These are phyloP conservation scores for Monosporascus sp. DNA, from an alignment of 2,329 filamentous ascomycete genomes.

Conservation along the genomic window DNA sequence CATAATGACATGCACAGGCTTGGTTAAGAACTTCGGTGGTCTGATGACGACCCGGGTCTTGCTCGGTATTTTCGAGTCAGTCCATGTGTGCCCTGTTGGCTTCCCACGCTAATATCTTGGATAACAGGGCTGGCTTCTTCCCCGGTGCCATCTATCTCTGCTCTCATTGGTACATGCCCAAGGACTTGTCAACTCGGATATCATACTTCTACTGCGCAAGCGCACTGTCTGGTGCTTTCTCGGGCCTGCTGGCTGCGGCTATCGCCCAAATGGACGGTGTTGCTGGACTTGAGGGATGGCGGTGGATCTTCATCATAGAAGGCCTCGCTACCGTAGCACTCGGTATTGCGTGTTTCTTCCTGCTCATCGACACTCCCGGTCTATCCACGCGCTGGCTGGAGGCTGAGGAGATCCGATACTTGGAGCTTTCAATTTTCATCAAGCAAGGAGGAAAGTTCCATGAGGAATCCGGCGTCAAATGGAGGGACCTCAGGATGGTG, in stretches of 20 bases:
- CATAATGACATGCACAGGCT: constrained; percentile 20
- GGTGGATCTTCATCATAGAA: constrained; percentile 46
- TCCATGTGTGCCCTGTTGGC: background rate
- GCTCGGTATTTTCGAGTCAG: constrained; percentile 26
- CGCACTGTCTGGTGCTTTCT: constrained; percentile 59
- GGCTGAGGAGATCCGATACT: background rate
- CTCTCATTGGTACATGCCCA: constrained; percentile 26
- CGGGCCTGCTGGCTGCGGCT: constrained; percentile 36
- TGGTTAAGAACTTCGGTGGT: constrained; percentile 24
- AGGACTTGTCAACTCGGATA: constrained; percentile 20
- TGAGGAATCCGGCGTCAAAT: constrained; percentile 1
- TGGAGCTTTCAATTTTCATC: constrained; percentile 6
- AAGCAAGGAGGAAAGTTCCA: constrained; percentile 11
- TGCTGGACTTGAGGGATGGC: constrained; percentile 36
- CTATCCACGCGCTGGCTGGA: background rate
- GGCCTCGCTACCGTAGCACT: constrained; percentile 54
- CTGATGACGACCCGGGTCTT: constrained; percentile 24
- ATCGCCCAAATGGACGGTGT: constrained; percentile 48
- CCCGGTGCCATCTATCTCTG: constrained; percentile 24
- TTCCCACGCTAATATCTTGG: background rate
- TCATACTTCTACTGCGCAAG: constrained; percentile 37
- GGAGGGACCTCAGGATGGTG: constrained; percentile 7
- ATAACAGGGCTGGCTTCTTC: constrained; percentile 22
- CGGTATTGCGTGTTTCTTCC: constrained; percentile 49
- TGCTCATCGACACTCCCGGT: constrained; percentile 7